A percentile compares a stretch with the other conserved stretches of the same genome.
Evolutionary conservation across 768 basidiomycete genomes (phyloP).

Genomic region (Lentinula sp.): DNA sequence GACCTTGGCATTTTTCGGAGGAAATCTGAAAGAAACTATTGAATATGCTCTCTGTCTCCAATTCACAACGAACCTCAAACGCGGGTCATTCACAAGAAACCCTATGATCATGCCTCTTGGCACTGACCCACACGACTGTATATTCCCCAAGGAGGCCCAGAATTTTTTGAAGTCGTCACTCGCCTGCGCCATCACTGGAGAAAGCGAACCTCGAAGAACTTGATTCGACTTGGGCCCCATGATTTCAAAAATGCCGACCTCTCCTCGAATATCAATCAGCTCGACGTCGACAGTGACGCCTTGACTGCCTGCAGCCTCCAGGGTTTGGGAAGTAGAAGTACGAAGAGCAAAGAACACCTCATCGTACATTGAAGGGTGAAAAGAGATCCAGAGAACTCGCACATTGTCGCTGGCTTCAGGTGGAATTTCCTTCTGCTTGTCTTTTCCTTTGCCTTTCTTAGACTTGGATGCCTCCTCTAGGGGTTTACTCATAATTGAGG

Average conservation of each 20-base stretch:
- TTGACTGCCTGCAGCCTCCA: constrained; percentile 29
- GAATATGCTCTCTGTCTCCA: not conserved
- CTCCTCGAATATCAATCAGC: constrained; percentile 64
- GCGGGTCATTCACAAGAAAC: constrained; percentile 78
- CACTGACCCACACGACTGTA: constrained; percentile 62
- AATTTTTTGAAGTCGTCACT: constrained; percentile 61
- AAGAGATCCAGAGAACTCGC: constrained; percentile 64
- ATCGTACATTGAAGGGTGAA: constrained; percentile 70
- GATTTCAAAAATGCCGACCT: constrained; percentile 80
- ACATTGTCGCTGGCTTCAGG: constrained; percentile 1
- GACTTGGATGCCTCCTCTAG: constrained; percentile 4
- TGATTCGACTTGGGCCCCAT: constrained; percentile 82
- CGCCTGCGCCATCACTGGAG: constrained; percentile 39
- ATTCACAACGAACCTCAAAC: constrained; percentile 57
- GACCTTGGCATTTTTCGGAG: constrained; percentile 68
- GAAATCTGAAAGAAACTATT: constrained; percentile 51
- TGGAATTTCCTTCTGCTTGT: constrained; percentile 8
- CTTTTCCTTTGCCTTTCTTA: constrained; percentile 27
- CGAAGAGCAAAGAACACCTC: constrained; percentile 49
- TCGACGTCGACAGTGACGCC: constrained; percentile 41
- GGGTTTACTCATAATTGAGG: not conserved
- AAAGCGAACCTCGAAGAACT: constrained; percentile 60
- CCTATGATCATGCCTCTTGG: constrained; percentile 76
- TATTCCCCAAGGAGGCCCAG: constrained; percentile 55
- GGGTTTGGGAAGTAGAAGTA: constrained; percentile 40